Evolutionary conservation across 2,329 filamentous ascomycete genomes (phyloP).

Genomic region (Penicillium polonicum): DNA sequence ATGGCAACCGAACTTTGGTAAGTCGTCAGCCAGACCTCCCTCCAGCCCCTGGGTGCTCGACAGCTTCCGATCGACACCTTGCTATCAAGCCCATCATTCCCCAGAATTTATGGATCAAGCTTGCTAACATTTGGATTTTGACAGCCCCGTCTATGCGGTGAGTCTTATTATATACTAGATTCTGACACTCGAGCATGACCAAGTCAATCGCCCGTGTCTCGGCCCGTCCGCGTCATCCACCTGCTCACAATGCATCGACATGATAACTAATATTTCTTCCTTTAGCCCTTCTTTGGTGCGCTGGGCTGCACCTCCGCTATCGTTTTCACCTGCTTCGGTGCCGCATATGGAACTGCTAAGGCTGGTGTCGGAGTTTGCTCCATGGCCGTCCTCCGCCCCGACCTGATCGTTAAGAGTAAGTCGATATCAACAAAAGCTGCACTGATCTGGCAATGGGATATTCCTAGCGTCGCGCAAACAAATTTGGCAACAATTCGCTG

Average conservation of each 20-base stretch:
- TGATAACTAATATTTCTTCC: slow-evolving; percentile 13
- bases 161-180: slow-evolving; percentile 52
- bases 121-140: slow-evolving; percentile 29
- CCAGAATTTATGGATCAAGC: not conserved
- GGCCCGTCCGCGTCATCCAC: slow-evolving; percentile 6
- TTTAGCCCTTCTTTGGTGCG: slow-evolving; percentile 87
- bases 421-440: slow-evolving; percentile 18
- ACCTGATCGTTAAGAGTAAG: slow-evolving; percentile 99
- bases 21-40: slow-evolving; percentile 47
- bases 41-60: slow-evolving; percentile 35
- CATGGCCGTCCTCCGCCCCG: slow-evolving; percentile 96
- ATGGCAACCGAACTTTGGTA: slow-evolving; percentile 84
- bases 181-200: slow-evolving; percentile 13
- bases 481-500: slow-evolving; percentile 13
- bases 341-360: slow-evolving; percentile 98
- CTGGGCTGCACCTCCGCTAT: slow-evolving; percentile 96
- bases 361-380: slow-evolving; percentile 97
- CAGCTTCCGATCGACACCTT: slow-evolving; percentile 26
- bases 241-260: not conserved
- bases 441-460: slow-evolving; percentile 14
- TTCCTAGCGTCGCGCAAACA: not conserved
- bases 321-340: slow-evolving; percentile 94
- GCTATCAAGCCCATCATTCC: slow-evolving; percentile 9
- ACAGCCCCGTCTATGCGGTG: slow-evolving; percentile 97
- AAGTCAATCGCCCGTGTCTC: slow-evolving; percentile 13